Conservation (phyloP, 495 filamentous ascomycete species). For the Chaetomium fimeti region DNA sequence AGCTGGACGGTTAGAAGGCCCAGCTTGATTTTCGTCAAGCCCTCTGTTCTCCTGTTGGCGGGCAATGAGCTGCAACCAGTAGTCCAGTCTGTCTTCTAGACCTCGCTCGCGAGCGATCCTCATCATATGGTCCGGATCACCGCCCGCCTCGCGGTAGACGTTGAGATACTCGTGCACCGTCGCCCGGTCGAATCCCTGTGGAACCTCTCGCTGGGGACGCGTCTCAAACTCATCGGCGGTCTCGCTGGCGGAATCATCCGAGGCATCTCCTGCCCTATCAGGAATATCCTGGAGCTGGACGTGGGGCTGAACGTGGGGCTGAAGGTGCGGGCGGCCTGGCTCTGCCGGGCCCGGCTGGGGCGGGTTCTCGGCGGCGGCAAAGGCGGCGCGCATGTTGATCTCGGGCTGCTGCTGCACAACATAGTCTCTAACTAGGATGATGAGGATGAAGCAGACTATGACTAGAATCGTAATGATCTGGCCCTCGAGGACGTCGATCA, state of each 20-base stretch:
- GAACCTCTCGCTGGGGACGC: not conserved
- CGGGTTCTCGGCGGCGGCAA: slow-evolving; percentile 53
- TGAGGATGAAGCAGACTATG: slow-evolving; percentile 86
- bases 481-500: slow-evolving; percentile 85
- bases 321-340: not conserved
- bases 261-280: not conserved
- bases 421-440: slow-evolving; percentile 96
- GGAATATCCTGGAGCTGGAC: slow-evolving; percentile 7
- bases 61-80: slow-evolving; percentile 44
- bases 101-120: slow-evolving; percentile 62
- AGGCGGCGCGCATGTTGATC: slow-evolving; percentile 58
- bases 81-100: slow-evolving; percentile 54
- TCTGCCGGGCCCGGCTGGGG: slow-evolving; percentile 41
- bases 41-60: not conserved
- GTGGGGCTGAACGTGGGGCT: slow-evolving; percentile 8
- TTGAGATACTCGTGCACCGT: slow-evolving; percentile 49
- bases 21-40: not conserved
- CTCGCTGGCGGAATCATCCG: not conserved
- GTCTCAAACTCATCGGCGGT: not conserved
- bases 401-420: slow-evolving; percentile 96
- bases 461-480: slow-evolving; percentile 89
- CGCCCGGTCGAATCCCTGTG: slow-evolving; percentile 10
- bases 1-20: no score
- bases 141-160: slow-evolving; percentile 55
- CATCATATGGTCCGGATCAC: slow-evolving; percentile 59